Base-by-base conservation (phyloP, 192 early-diverging fungal species). In the Backusella sp. region DNA sequence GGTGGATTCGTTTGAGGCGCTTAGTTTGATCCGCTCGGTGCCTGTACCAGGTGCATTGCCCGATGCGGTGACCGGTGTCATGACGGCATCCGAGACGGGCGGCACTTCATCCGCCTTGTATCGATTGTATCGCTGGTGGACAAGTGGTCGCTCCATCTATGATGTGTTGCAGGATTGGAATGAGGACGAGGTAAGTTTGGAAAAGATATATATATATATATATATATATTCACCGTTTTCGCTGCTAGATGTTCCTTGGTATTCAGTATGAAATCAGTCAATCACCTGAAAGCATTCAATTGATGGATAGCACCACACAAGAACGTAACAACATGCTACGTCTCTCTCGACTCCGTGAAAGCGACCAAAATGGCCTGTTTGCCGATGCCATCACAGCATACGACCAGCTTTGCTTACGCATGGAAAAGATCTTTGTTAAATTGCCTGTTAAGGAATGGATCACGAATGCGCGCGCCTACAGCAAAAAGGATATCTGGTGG, bases 141-240 rank as follows among this genome's bases (percentile, higher is more conserved):
- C 80, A 14, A 87, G 86, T 72, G 83, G 83, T 1, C 74, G 83
- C 6, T 84, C 77, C n/a, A 49, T 90, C 11, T 70, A 75, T 19
- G 80, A 82, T 36, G 77, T 77, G 1, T 74, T 90, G 4, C 80
- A 79, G 49, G 84, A 87, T 36, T 88, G 86, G 88, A 82, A 79
- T 14, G 88, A 90, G 70, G 85, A 90, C 72, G 77, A 82, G 46
- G 88, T 90, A 86, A 73, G 77, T 76, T n/a, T n/a, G n/a, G n/a
- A n/a, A n/a, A n/a, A n/a, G n/a, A n/a, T n/a, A n/a, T n/a, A n/a
- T n/a, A n/a, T n/a, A n/a, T n/a, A n/a, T n/a, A n/a, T n/a, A n/a
- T n/a, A n/a, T n/a, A n/a, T n/a, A n/a, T n/a, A n/a, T 39, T 7
- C n/a, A 72, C 17, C 5, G 32, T 32, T 37, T 28, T 46, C 28